phyloP scores from a whole-genome alignment of 331 rosid species.

The Phaseolus coccineus region DNA sequence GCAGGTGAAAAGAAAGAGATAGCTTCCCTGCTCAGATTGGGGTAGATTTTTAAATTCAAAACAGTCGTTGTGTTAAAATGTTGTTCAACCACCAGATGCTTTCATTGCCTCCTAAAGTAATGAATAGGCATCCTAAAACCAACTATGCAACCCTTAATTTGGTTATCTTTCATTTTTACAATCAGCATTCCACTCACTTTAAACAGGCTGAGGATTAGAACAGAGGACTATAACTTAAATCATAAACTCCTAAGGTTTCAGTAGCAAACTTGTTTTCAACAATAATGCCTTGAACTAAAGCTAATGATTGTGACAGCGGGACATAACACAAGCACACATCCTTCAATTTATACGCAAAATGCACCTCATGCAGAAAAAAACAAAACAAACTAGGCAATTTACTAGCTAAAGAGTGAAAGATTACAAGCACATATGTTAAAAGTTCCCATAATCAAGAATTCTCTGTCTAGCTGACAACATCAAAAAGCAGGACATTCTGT shows the following conservation, averaged over 20 bases:
- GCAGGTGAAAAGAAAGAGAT: slow-evolving; percentile 8
- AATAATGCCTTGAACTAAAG: slow-evolving; percentile 6
- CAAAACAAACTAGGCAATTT: slow-evolving; percentile 2
- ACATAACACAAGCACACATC: slow-evolving; percentile 21
- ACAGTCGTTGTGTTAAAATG: background rate
- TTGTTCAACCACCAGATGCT: background rate
- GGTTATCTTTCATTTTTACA: background rate
- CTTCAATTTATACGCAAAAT: slow-evolving; percentile 7
- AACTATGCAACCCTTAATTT: slow-evolving; percentile 1
- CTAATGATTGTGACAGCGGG: background rate
- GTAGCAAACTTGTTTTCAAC: slow-evolving; percentile 19
- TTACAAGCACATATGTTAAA: background rate
- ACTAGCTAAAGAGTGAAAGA: slow-evolving; percentile 19
- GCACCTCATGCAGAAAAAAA: slow-evolving; percentile 9
- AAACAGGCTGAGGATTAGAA: slow-evolving; percentile 13
- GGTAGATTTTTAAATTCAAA: background rate
- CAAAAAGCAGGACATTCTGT: slow-evolving; percentile 5
- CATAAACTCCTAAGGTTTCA: slow-evolving; percentile 28
- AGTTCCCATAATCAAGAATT: background rate
- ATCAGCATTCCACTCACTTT: slow-evolving; percentile 8
- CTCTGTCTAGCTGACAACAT: background rate
- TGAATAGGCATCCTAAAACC: slow-evolving; percentile 20
- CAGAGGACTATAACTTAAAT: slow-evolving; percentile 31
- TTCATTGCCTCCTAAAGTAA: slow-evolving; percentile 22
- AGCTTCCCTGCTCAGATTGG: slow-evolving; percentile 7